Conservation (phyloP, 345 rosid species). For the Triadica sebifera region DNA sequence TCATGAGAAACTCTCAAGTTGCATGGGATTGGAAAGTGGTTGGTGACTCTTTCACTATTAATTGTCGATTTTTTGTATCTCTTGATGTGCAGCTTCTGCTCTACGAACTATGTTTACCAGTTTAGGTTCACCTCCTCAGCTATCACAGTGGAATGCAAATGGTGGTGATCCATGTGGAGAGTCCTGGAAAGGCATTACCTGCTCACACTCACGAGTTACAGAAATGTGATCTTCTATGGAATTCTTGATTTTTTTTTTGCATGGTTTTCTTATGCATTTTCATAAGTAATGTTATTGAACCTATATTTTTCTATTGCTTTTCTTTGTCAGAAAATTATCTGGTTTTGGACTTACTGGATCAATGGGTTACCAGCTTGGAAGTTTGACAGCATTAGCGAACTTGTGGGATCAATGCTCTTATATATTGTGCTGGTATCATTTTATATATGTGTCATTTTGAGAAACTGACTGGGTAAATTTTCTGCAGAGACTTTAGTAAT, state of each 20-base stretch:
- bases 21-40: background rate
- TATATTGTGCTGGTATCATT: constrained; percentile 10
- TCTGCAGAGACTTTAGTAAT: constrained; percentile 76
- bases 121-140: constrained; percentile 58
- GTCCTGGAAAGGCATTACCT: constrained; percentile 82
- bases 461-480: constrained; percentile 19
- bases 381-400: constrained; percentile 54
- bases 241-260: constrained; percentile 7
- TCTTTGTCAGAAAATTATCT: constrained; percentile 61
- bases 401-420: constrained; percentile 54
- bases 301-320: background rate
- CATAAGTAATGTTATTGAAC: background rate
- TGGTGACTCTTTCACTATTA: background rate
- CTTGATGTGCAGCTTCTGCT: constrained; percentile 64
- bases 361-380: constrained; percentile 53
- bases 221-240: constrained; percentile 61
- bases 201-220: constrained; percentile 71
- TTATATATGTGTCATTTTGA: constrained; percentile 9
- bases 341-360: constrained; percentile 72
- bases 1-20: background rate
- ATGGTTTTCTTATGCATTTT: constrained; percentile 4
- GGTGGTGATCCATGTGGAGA: constrained; percentile 91
- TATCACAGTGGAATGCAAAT: constrained; percentile 59
- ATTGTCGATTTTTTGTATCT: background rate
- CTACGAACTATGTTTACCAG: constrained; percentile 51